Evolutionary conservation across 1,139 yeast species (phyloP), one percentile per base, ranked within the genome.

Genomic region (Scheffersomyces stambukii): DNA sequence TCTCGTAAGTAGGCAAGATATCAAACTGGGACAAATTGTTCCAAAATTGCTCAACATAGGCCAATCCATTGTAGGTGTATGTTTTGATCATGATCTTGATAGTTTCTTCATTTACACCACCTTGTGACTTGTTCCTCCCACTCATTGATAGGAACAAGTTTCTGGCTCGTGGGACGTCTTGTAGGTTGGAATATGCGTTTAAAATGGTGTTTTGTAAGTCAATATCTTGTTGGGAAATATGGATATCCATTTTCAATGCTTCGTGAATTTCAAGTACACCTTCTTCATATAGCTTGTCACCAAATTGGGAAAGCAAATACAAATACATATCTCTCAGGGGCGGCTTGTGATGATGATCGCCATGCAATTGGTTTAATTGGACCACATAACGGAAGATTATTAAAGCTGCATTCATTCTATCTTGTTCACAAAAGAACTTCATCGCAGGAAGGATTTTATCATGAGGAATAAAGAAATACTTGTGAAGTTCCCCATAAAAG

Each of bases 11-110:
- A 0, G 86, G 85, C 6, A 64, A 42, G 9, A 82, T 55, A 1
- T 70, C 73, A 44, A 66, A 75, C 21, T 63, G 62, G 0, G 81
- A 68, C 25, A 83, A 52, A 34, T 71, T 71, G 34, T 73, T 65
- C 82, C 89, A 84, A 33, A 81, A 75, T 25, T 69, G 62, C 29
- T 70, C 73, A 4, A 80, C 85, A 35, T 78, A 77, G 5, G 65
- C 60, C 35, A 82, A 54, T 19, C 79, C 77, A 16, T 70, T 62
- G 38, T 75, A 72, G 7, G 86, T 77, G 35, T 77, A 66, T 0
- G 82, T 71, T 47, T 79, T 79, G 37, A 84, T 52, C 84, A 84
- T 79, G 43, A 80, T 77, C 27, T 77, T 72, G n/a, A 78, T 69
- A 0, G 89, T 76, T 20, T 79, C 80, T 35, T 77, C 75, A 43